A percentile compares a stretch with the other conserved stretches of the same genome.
These are phyloP conservation scores for Chamaecyparis obtusa DNA, from an alignment of 75 land plant species.

Conservation along the genomic window DNA sequence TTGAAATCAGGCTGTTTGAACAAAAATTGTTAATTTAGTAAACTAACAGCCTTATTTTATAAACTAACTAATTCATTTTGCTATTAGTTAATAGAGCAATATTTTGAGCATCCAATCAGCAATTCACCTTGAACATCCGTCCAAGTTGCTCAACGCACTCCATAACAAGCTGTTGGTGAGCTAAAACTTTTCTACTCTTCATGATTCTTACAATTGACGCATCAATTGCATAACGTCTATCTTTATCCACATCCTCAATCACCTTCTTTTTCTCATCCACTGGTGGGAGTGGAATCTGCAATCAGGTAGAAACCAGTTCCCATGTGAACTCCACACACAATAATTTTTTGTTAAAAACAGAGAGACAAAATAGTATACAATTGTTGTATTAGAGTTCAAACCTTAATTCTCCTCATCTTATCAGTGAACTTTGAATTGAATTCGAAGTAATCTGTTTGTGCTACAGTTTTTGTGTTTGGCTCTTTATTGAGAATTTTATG, in stretches of 20 bases:
- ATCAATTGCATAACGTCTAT: slow-evolving; percentile 93
- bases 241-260: slow-evolving; percentile 95
- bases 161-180: slow-evolving; percentile 78
- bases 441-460: slow-evolving; percentile 74
- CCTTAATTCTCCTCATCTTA: slow-evolving; percentile 96
- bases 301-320: neutral
- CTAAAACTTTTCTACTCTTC: slow-evolving; percentile 90
- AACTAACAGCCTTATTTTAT: neutral
- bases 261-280: slow-evolving; percentile 98
- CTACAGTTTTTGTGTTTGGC: slow-evolving; percentile 74
- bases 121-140: slow-evolving; percentile 87
- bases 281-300: slow-evolving; percentile 93
- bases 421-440: slow-evolving; percentile 95
- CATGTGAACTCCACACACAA: neutral
- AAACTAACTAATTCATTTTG: neutral
- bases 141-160: slow-evolving; percentile 93
- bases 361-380: neutral
- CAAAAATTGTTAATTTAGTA: neutral
- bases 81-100: neutral
- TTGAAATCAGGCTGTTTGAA: slow-evolving; percentile 79
- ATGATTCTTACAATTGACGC: slow-evolving; percentile 94
- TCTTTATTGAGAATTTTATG: slow-evolving; percentile 89
- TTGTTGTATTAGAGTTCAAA: slow-evolving; percentile 5
- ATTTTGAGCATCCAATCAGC: neutral
- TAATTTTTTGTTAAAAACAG: neutral